Evolutionary conservation across 768 basidiomycete species (phyloP), one percentile per base, ranked within the genome.

Genomic region (Phanerodontia chrysosporium): DNA sequence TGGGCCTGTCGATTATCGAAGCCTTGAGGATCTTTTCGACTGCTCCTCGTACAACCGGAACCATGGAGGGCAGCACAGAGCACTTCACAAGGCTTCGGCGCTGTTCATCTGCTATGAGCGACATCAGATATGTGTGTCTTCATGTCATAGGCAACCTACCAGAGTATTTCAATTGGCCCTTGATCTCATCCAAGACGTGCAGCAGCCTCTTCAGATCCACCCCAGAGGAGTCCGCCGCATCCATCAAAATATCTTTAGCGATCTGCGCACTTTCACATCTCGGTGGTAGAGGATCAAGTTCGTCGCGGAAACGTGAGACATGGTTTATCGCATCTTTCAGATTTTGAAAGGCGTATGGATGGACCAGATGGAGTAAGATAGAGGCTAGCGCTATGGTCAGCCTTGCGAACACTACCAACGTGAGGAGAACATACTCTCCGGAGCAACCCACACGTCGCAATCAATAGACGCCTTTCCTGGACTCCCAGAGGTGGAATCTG

Each of bases 191-290:
- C 1, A 92, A 72, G 39, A 84, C 62, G 4, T 71, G 61, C 27
- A 82, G 78, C 59, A 92, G 66, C 0, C 68, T 77, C 45, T 69
- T 73, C 45, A 92, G 72, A 62, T 90, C 76, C 36, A 92, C 72
- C 14, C 88, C 87, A 36, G 86, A 88, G 62, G 75, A 79, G 63
- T 83, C 80, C 16, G 91, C 76, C 22, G 81, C 67, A 67, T 91
- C 89, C 52, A 84, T 66, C 1, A 92, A 72, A 35, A 84, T 74
- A 44, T 82, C 80, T 65, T 81, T 83, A 1, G 88, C 87, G 35
- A 87, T 82, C 55, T 83, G 81, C 4, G 86, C 77, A 59, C 77
- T 84, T 69, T 88, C 85, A 59, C 78, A 80, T 44, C 78, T 80
- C 30, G 87, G 79, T 4, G 81, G 74, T 42, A 86, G 72, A 12